Base-by-base conservation (phyloP, 768 basidiomycete species). In the Podaxis sp. region DNA sequence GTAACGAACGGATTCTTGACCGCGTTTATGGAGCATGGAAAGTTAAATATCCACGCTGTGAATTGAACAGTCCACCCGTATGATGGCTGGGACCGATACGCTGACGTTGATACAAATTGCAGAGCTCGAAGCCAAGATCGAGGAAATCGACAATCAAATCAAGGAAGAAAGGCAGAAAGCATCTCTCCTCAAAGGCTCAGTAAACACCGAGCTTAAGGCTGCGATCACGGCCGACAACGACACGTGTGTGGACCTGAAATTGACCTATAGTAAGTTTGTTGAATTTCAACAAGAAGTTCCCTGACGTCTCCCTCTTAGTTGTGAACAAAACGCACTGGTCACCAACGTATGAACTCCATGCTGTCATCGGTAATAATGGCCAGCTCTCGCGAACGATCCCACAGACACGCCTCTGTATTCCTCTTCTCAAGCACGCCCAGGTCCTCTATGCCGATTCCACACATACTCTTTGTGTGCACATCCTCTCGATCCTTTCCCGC, bases 311-410 rank as follows among this genome's bases (percentile, higher is more conserved):
- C 37, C 37, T 44, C 53, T 26, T 63, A 86, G 87, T 85, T 56
- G 86, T 88, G 17, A 74, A 70, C 51, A 72, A 80, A 36, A 83
- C 81, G 2, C 70, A 70, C 24, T 88, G 86, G 86, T 69, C 71
- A 15, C 82, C 86, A 2, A 78, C 77, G 3, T 88, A 88, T 65
- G 87, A 88, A 65, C 77, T 89, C 0, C 81, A 85, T 61, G 84
- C 85, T 2, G 76, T 75, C 0, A 82, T 78, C 20, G 60, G 60
- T 2, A 70, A 79, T 58, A 69, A 75, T 63, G 81, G 80, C 0
- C 77, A 80, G 60, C 78, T 81, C 2, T 78, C 78, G 0, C 68
- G 79, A 5, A 68, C 75, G 0, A 77, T 86, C 26, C 65, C 77
- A n/a, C n/a, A n/a, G n/a, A n/a, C n/a, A n/a, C n/a, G n/a, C n/a